Evolutionary conservation across 495 filamentous ascomycete genomes (phyloP).

Genomic region (Hypoxylon fragiforme): DNA sequence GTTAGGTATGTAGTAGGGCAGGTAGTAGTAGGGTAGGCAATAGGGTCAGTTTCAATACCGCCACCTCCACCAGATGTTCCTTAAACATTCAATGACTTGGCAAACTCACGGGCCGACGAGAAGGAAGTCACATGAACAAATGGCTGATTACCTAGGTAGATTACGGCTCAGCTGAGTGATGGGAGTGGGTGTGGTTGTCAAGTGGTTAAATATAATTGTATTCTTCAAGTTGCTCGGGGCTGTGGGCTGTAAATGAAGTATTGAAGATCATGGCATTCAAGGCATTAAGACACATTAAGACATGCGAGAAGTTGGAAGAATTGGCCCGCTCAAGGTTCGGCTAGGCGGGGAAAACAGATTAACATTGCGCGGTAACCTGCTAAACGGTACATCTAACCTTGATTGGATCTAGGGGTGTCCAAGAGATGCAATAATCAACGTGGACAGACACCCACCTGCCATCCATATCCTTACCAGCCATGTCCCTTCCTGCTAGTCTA

Average conservation of each 20-base stretch:
- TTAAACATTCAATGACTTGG: slow-evolving; percentile 9
- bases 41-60: background rate
- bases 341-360: slow-evolving; percentile 29
- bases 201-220: slow-evolving; percentile 31
- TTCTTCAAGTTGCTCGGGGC: slow-evolving; percentile 23
- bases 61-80: slow-evolving; percentile 7
- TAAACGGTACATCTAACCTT: background rate
- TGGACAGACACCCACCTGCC: slow-evolving; percentile 26
- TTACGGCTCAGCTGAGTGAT: slow-evolving; percentile 15
- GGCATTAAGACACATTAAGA: no score
- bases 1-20: no score
- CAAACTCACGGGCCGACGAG: slow-evolving; percentile 11
- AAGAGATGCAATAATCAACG: slow-evolving; percentile 30
- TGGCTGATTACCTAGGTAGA: slow-evolving; percentile 2
- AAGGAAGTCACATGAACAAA: slow-evolving; percentile 23
- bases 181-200: slow-evolving; percentile 31
- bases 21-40: no score
- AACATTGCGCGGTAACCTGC: slow-evolving; percentile 25
- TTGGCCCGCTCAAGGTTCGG: slow-evolving; percentile 25
- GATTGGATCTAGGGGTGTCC: slow-evolving; percentile 21
- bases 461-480: slow-evolving; percentile 8
- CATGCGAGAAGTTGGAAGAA: slow-evolving; percentile 22
- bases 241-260: slow-evolving; percentile 35
- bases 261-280: slow-evolving; percentile 25
- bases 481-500: slow-evolving; percentile 1